Evolutionary conservation across 176 grass and related monocot species (phyloP), one percentile per base, ranked within the genome.

Genomic region (Oryza nivara): DNA sequence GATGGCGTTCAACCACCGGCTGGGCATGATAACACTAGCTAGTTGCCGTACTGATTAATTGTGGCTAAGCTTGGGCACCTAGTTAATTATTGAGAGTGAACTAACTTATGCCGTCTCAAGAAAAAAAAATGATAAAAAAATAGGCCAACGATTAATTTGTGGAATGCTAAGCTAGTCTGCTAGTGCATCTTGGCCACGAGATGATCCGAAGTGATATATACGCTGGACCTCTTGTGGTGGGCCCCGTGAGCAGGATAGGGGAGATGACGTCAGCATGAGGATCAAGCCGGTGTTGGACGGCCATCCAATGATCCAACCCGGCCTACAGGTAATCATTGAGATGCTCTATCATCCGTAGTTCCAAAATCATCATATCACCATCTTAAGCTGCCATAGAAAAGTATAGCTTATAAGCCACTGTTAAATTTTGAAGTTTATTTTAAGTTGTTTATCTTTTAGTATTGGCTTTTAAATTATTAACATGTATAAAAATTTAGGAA

Each of bases 1-100:
- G 83, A 61, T 51, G 36, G 11, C 11, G 22, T 85, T 70, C 17
- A 70, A 78, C 74, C 83, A 46, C 66, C 66, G 83, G 83, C 36
- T 34, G n/a, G 25, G 4, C 34, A 17, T 82, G 80, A 65, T 56
- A 20, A 28, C 52, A 16, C 68, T 19, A 23, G 14, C 67, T 19
- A 23, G n/a, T 49, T 54, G 72, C 0, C 74, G 34, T 7, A 49
- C 2, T 22, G 28, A 26, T 51, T 23, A 63, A 36, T 25, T 35
- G 71, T 68, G 61, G 45, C 71, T 40, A 69, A 68, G 56, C 71
- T 68, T 40, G 56, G 67, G 7, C 30, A 0, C 51, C 56, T 46
- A 20, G 2, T 56, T 76, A 60, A 43, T 35, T 65, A 23, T 23
- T 23, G 58, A 63, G 20, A 23, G n/a, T 63, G 20, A 47, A 10